Base-by-base conservation (phyloP, 352 stramenopile genomes). In the Globisporangium lucens region DNA sequence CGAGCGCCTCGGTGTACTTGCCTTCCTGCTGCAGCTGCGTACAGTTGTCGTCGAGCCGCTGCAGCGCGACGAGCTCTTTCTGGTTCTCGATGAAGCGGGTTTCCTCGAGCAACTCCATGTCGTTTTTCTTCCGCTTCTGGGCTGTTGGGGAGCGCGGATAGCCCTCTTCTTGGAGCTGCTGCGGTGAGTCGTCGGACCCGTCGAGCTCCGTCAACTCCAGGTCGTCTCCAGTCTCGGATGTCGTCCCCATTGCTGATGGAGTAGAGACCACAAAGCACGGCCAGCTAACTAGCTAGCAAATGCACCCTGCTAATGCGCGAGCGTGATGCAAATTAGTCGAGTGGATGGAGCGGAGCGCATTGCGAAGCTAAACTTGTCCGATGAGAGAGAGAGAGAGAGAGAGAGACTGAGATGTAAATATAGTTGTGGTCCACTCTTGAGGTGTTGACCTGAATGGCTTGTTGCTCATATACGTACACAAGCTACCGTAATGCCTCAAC, bases 1-100 rank as follows among this genome's bases (percentile, higher is more conserved):
- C 93, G 22, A 98, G 78, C 24, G 94, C 93, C 56, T 98, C 88
- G 2, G 94, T 88, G 76, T 98, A 98, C 55, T 95, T 92, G 24
- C 93, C 94, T 63, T 95, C 82, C 68, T 96, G 82, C 70, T 98
- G 93, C n/a, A 98, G 77, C 53, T 91, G 78, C 29, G 82, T 93
- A 66, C 85, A 96, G 49, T 93, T 95, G 62, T 97, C 88, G 66
- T 98, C 92, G 12, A 98, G 82, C 0, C 89, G 76, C 69, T 97
- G 89, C 27, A 98, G 72, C 27, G 90, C 89, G 9, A 97, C 75
- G 12, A 98, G 80, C 62, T 98, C 91, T 56, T 91, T 90, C 57
- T 90, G 82, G 70, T 88, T 89, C 62, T 90, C 80, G 20, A 89
- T 63, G 67, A 89, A 83, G 27, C 76, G 33, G 15, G 61, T 55